Evolutionary conservation across 805 yeast genomes (phyloP), one percentile per base, ranked within the genome.

Genomic region (Lachancea meyersii): DNA sequence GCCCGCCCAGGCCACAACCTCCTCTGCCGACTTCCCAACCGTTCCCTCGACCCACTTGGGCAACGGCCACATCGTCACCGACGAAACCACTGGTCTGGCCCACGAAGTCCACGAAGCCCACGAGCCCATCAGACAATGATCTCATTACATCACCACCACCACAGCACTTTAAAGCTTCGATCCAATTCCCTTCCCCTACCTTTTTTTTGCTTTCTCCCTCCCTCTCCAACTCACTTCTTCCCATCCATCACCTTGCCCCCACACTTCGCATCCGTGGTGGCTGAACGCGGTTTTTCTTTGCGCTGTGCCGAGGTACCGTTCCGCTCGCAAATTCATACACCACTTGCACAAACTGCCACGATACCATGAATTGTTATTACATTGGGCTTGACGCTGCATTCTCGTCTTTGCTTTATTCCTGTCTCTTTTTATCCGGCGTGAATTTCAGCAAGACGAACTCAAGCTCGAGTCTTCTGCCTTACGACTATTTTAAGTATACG

Each of bases 1-100:
- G 14, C 47, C 43, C 4, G 39, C 38, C 11, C 19, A 22, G 21
- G 44, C 47, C 21, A 34, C 27, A 52, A 66, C 13, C 41, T 53
- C 67, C 5, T 41, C 54, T 33, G 53, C 68, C 34, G 58, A 61
- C 26, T 69, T 68, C 44, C 71, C 74, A 31, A 62, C 70, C 35
- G 62, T 65, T 37, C 59, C 67, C 43, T 47, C 58, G 30, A 57
- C 68, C 34, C 35, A 37, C 21, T 31, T 45, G 31, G 38, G 38
- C 28, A 28, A 31, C n/a, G 38, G 38, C 28, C 34, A 31, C n/a
- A 13, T 27, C 11, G 44, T 40, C 34, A 16, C 37, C 11, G 44
- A 44, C 8, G 33, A 26, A 26, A 36, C 40, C 33, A 36, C 40
- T 3, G 40, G 40, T n/a, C 18, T 36, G 18, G 19, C 33, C 4